Conservation (phyloP, 2,329 filamentous ascomycete genomes). For the Lecanoromycetidae sp. region DNA sequence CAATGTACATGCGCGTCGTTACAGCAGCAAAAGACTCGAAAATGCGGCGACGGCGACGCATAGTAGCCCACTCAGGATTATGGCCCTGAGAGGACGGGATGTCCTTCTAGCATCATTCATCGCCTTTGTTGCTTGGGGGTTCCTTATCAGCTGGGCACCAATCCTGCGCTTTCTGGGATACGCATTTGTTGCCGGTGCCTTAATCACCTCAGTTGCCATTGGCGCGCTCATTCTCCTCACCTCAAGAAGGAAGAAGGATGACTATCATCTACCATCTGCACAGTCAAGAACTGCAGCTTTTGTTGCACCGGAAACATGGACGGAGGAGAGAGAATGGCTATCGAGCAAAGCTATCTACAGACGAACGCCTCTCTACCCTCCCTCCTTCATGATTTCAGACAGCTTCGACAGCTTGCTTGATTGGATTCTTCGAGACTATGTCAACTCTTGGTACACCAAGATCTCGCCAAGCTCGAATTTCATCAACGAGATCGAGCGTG, state of each 20-base stretch:
- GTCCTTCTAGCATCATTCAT: constrained; percentile 30
- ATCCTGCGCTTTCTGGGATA: constrained; percentile 73
- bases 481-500: constrained; percentile 71
- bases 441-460: constrained; percentile 74
- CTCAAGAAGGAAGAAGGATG: constrained; percentile 40
- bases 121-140: constrained; percentile 64
- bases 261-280: constrained; percentile 33
- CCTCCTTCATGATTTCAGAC: constrained; percentile 64
- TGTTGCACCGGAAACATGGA: constrained; percentile 53
- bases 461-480: constrained; percentile 76
- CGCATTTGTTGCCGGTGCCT: constrained; percentile 62
- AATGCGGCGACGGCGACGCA: constrained; percentile 13
- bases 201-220: constrained; percentile 32
- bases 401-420: constrained; percentile 69
- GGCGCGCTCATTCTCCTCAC: constrained; percentile 40
- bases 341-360: constrained; percentile 55
- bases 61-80: constrained; percentile 24
- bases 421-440: constrained; percentile 68
- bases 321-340: constrained; percentile 54
- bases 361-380: constrained; percentile 57
- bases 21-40: background rate
- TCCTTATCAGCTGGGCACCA: constrained; percentile 71
- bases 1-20: too few species aligned
- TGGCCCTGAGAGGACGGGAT: constrained; percentile 35
- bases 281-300: constrained; percentile 42